Percentiles rank a stretch among this genome's conserved stretches.
Evolutionary conservation across 768 basidiomycete species (phyloP).

Genomic region (Mrakia blollopis): DNA sequence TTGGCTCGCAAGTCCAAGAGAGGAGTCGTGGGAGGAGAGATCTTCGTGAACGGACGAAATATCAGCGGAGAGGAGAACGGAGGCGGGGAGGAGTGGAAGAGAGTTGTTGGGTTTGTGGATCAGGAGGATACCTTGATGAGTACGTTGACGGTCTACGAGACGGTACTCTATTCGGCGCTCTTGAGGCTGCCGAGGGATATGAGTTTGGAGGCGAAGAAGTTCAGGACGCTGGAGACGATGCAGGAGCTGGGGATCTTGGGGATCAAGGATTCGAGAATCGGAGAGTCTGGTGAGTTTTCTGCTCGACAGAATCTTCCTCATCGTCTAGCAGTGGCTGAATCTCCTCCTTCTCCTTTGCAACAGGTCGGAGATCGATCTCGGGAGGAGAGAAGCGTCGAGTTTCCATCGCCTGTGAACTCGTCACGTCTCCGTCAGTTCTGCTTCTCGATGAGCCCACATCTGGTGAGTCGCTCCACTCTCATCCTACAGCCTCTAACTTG

Average conservation of each 20-base stretch:
- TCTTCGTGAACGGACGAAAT: slow-evolving; percentile 74
- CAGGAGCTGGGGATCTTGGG: slow-evolving; percentile 88
- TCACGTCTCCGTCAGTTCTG: slow-evolving; percentile 91
- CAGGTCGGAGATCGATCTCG: slow-evolving; percentile 82
- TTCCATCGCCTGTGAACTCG: slow-evolving; percentile 94
- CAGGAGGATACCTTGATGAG: slow-evolving; percentile 98
- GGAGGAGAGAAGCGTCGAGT: slow-evolving; percentile 97
- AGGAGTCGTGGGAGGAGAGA: slow-evolving; percentile 66
- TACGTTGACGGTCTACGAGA: slow-evolving; percentile 97
- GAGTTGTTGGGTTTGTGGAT: slow-evolving; percentile 90
- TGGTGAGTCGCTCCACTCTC: slow-evolving; percentile 53
- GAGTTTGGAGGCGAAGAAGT: slow-evolving; percentile 92
- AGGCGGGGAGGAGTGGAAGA: slow-evolving; percentile 61
- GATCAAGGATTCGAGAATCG: slow-evolving; percentile 85
- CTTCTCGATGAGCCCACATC: slow-evolving; percentile 98
- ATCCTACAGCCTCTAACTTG: slow-evolving; percentile 11
- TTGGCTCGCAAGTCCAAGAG: slow-evolving; percentile 84
- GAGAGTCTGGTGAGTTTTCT: slow-evolving; percentile 64
- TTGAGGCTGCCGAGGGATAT: slow-evolving; percentile 87
- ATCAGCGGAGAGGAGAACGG: slow-evolving; percentile 51
- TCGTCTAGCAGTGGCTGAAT: background rate
- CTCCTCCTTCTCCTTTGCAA: background rate
- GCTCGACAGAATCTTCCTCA: background rate
- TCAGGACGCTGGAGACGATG: slow-evolving; percentile 89
- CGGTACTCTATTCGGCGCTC: slow-evolving; percentile 86